phyloP scores from a whole-genome alignment of 148 eudicot genomes.

The Rhododendron vialii region DNA sequence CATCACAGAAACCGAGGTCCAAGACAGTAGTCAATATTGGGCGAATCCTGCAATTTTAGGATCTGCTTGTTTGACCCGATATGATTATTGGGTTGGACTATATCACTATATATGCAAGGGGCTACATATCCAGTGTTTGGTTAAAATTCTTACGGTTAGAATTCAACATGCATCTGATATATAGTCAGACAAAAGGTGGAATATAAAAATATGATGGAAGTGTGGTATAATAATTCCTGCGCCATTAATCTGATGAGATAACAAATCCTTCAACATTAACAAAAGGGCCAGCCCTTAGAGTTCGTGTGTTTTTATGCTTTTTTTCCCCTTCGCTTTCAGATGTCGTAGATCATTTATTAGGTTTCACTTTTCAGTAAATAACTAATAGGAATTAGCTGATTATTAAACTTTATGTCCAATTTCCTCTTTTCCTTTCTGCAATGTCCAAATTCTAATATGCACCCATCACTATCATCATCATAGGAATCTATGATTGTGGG shows the following conservation, averaged over 20 bases:
- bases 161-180: neutral
- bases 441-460: neutral
- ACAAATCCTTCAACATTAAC: neutral
- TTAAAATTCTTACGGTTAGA: neutral
- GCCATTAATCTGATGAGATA: neutral
- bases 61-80: neutral
- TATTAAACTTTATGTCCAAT: neutral
- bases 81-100: neutral
- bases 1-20: too few species aligned
- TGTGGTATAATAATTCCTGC: neutral
- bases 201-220: neutral
- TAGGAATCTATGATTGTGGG: slow-evolving; percentile 4
- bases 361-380: neutral
- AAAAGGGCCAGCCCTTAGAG: neutral
- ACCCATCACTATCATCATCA: neutral
- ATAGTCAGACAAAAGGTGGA: neutral
- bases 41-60: neutral
- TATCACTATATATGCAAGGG: neutral
- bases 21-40: neutral
- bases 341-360: neutral
- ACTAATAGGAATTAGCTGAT: neutral
- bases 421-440: neutral
- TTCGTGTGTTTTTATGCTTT: neutral
- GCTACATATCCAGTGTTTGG: neutral
- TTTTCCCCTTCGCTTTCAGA: neutral